Evolutionary conservation across 257 asterid species (phyloP), one percentile per base, ranked within the genome.

Genomic region (Vinca minor): DNA sequence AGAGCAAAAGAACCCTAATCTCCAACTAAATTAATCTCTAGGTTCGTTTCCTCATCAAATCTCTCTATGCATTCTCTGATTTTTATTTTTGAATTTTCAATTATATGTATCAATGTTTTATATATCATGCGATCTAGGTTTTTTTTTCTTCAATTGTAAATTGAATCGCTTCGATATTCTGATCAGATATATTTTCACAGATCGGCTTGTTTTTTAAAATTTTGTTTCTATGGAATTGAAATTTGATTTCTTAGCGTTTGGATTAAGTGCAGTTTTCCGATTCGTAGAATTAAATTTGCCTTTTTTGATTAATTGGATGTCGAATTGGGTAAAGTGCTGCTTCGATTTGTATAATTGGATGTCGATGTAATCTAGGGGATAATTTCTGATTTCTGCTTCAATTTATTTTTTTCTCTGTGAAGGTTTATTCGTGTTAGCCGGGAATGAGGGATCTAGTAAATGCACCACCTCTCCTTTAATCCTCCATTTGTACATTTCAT

Each of bases 191-290:
- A 28, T 39, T 26, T 41, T 21, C 12, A 20, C 5, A 29, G 44
- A 66, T 66, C 70, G 32, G 42, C 59, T 21, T 64, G 0, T 14
- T 15, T 13, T 14, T 25, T 62, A n/a, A n/a, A n/a, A n/a, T 17
- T 31, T 48, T 32, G 20, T 20, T 31, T 11, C 20, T 32, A 18
- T 8, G 21, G 8, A 38, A 3, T 8, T 11, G 4, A 6, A 38
- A 38, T 4, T 7, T 59, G 26, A 18, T 55, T 55, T n/a, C n/a
- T 28, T 31, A 29, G 42, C 35, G 8, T 7, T 56, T 31, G 18
- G 29, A 20, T 14, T 13, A 6, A 54, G 11, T 29, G 21, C 60
- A n/a, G 26, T 7, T 31, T 56, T 56, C 23, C 62, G 32, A 56
- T 56, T 56, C 5, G 2, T 62, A 0, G 20, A 23, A 61, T 42